These are phyloP conservation scores for Piper longum DNA, from an alignment of 164 flowering plant genomes.

Conservation along the genomic window DNA sequence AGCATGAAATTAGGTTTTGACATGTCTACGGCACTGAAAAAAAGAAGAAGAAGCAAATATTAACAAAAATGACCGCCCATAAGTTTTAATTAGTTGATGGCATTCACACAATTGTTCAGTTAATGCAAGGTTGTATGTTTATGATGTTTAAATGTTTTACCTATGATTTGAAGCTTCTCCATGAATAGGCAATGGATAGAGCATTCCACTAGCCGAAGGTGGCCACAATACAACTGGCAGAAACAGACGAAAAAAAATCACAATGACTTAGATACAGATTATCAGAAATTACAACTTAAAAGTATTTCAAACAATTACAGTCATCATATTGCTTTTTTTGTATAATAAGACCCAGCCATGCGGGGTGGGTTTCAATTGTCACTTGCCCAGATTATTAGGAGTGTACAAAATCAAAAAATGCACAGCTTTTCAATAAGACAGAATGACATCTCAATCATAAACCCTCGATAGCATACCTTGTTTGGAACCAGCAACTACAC, in stretches of 20 bases:
- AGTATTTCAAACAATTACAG: too few species aligned
- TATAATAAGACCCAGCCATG: background rate
- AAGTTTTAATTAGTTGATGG: background rate
- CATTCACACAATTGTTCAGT: background rate
- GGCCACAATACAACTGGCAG: slow-evolving; percentile 82
- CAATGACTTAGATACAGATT: background rate
- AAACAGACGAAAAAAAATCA: slow-evolving; percentile 2
- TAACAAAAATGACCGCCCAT: background rate
- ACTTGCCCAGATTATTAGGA: background rate
- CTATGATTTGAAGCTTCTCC: slow-evolving; percentile 98
- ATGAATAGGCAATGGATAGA: slow-evolving; percentile 78
- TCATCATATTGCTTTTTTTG: background rate
- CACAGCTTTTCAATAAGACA: background rate
- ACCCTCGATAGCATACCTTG: slow-evolving; percentile 34
- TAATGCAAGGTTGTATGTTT: background rate
- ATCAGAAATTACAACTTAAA: too few species aligned
- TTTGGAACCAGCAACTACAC: slow-evolving; percentile 74
- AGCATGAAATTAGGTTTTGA: slow-evolving; percentile 49
- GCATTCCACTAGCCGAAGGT: slow-evolving; percentile 66
- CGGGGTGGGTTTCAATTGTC: background rate
- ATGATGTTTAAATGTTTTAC: slow-evolving; percentile 18
- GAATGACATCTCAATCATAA: background rate
- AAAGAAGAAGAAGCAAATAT: background rate
- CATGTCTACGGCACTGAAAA: slow-evolving; percentile 55
- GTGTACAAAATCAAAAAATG: background rate